Conservation (phyloP, 1,284 basidiomycete species). For the Microbotryomycetes sp. region DNA sequence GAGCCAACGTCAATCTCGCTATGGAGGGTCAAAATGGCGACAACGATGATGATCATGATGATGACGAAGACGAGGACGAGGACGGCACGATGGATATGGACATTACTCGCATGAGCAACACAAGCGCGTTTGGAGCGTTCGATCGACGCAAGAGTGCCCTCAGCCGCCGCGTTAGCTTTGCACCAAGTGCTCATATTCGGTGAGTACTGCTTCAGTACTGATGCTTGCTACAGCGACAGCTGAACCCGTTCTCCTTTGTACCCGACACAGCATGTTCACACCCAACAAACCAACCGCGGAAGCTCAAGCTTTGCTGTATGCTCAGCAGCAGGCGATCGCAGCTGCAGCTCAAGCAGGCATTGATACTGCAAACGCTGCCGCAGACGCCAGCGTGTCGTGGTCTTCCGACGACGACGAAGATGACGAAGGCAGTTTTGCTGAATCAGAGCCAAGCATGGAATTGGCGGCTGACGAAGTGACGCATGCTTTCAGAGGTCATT, state of each 20-base stretch:
- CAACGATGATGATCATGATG: slow-evolving; percentile 13
- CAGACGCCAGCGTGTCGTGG: slow-evolving; percentile 5
- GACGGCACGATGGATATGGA: slow-evolving; percentile 31
- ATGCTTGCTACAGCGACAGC: not conserved
- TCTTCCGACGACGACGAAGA: slow-evolving; percentile 6
- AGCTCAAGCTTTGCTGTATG: slow-evolving; percentile 14
- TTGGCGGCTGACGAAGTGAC: slow-evolving; percentile 21
- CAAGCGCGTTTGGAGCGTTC: slow-evolving; percentile 10
- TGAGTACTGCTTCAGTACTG: not conserved
- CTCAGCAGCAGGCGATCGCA: slow-evolving; percentile 1
- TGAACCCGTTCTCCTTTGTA: not conserved
- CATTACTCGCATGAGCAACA: slow-evolving; percentile 14
- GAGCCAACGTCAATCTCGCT: slow-evolving; percentile 1
- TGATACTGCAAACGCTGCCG: slow-evolving; percentile 1
- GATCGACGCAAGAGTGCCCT: slow-evolving; percentile 13
- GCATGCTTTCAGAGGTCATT: slow-evolving; percentile 27
- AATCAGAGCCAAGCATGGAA: slow-evolving; percentile 19
- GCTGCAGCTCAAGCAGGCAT: slow-evolving; percentile 2
- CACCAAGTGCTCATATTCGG: slow-evolving; percentile 26
- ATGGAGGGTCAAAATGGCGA: not conserved
- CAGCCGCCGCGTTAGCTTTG: slow-evolving; percentile 28
- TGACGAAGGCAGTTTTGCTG: not conserved
- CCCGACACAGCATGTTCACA: slow-evolving; percentile 21
- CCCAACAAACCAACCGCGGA: slow-evolving; percentile 29
- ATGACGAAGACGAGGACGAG: slow-evolving; percentile 11